Conservation (phyloP, 2,329 filamentous ascomycete species). For the Fusarium sp. region DNA sequence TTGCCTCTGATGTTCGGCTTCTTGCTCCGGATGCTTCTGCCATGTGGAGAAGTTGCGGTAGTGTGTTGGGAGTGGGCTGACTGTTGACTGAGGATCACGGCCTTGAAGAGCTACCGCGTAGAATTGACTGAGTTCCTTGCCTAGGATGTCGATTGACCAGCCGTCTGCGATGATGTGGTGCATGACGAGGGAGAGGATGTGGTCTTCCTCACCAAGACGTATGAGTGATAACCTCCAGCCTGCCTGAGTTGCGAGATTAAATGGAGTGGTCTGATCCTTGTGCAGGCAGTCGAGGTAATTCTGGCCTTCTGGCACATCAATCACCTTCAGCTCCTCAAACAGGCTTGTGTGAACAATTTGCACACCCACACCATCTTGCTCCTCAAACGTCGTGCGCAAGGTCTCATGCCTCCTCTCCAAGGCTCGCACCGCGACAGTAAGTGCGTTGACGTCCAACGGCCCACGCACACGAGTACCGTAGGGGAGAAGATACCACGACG, state of each 20-base stretch:
- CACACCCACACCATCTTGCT: background rate
- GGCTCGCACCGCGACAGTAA: background rate
- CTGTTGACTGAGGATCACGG: background rate
- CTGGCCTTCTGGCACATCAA: constrained; percentile 69
- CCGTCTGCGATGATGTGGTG: constrained; percentile 48
- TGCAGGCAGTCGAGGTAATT: background rate
- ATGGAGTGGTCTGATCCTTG: background rate
- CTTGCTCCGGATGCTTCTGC: constrained; percentile 36
- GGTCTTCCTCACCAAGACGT: constrained; percentile 19
- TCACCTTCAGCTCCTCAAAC: constrained; percentile 12
- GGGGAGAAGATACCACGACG: constrained; percentile 12
- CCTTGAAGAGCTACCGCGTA: constrained; percentile 21
- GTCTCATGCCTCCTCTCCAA: constrained; percentile 4
- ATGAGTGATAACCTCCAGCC: constrained; percentile 16
- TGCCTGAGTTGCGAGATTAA: background rate
- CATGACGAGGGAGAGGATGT: constrained; percentile 44
- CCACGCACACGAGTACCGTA: constrained; percentile 6
- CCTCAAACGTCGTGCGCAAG: background rate
- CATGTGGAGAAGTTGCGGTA: constrained; percentile 44
- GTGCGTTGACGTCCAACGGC: background rate
- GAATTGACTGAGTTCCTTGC: constrained; percentile 32
- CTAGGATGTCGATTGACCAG: constrained; percentile 44
- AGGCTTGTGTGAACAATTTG: background rate
- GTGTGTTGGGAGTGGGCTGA: constrained; percentile 38
- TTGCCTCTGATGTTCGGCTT: constrained; percentile 32